These are phyloP conservation scores for Tylopilus sp. DNA, from an alignment of 1,284 basidiomycete species.

Conservation along the genomic window DNA sequence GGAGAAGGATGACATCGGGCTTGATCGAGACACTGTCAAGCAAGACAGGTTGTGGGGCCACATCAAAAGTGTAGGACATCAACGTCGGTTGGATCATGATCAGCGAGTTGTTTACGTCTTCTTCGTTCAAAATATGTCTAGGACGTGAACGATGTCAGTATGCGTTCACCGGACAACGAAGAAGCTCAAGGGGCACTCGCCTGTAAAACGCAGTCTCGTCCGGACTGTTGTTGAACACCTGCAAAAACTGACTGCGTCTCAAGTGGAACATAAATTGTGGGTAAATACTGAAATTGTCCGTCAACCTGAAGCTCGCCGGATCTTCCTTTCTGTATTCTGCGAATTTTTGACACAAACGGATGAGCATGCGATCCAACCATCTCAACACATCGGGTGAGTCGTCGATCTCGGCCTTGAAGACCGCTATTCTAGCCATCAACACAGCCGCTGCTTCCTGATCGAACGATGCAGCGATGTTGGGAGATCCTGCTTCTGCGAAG, in stretches of 20 bases:
- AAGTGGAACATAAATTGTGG: constrained; percentile 99
- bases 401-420: constrained; percentile 99
- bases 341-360: constrained; percentile 98
- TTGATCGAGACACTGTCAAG: constrained; percentile 98
- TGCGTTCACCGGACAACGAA: neutral
- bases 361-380: constrained; percentile 99
- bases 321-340: constrained; percentile 99
- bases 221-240: constrained; percentile 99
- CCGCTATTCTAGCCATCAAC: constrained; percentile 97
- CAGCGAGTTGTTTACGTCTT: constrained; percentile 98
- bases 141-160: constrained; percentile 6
- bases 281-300: constrained; percentile 98
- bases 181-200: constrained; percentile 39
- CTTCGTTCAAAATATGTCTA: constrained; percentile 94
- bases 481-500: constrained; percentile 96
- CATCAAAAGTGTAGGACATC: constrained; percentile 97
- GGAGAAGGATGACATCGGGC: constrained; percentile 93
- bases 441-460: constrained; percentile 99
- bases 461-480: constrained; percentile 90
- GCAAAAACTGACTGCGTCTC: constrained; percentile 95
- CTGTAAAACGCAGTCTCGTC: constrained; percentile 99
- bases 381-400: constrained; percentile 96
- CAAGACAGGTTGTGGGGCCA: constrained; percentile 86
- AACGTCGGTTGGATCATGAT: constrained; percentile 99
- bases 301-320: constrained; percentile 87